Percentiles rank a stretch among this genome's conserved stretches.
phyloP scores from a whole-genome alignment of 179 eudicot species.

The Silene noctiflora region DNA sequence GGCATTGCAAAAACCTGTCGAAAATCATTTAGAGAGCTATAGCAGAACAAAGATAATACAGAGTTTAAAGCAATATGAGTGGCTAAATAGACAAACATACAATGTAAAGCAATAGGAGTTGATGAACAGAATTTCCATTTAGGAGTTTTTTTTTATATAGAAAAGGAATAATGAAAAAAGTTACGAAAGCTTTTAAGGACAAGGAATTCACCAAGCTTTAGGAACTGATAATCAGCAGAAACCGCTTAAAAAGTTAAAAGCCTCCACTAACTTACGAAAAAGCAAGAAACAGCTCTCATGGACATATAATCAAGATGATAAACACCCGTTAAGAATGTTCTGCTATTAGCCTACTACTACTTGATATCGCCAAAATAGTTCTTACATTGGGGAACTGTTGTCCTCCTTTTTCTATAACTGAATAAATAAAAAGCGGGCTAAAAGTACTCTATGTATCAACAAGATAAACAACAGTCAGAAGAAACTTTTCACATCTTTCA shows the following conservation, averaged over 20 bases:
- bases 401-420: neutral
- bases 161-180: neutral
- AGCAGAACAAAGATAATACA: neutral
- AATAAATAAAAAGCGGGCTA: too few relatives aligned
- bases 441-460: too few relatives aligned
- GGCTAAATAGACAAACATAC: neutral
- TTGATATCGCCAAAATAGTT: constrained; percentile 2
- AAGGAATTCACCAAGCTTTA: neutral
- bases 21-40: constrained; percentile 18
- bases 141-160: too few relatives aligned
- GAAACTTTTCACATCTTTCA: neutral
- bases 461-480: too few relatives aligned
- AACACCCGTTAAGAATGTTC: neutral
- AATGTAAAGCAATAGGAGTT: neutral
- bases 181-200: constrained; percentile 2
- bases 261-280: neutral
- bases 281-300: neutral
- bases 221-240: neutral
- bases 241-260: neutral
- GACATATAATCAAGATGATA: neutral
- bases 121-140: too few relatives aligned
- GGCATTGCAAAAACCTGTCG: constrained; percentile 90
- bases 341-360: neutral
- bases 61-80: neutral
- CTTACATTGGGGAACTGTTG: neutral